phyloP scores from a whole-genome alignment of 495 filamentous ascomycete genomes.

The Penicillium riverlandense region DNA sequence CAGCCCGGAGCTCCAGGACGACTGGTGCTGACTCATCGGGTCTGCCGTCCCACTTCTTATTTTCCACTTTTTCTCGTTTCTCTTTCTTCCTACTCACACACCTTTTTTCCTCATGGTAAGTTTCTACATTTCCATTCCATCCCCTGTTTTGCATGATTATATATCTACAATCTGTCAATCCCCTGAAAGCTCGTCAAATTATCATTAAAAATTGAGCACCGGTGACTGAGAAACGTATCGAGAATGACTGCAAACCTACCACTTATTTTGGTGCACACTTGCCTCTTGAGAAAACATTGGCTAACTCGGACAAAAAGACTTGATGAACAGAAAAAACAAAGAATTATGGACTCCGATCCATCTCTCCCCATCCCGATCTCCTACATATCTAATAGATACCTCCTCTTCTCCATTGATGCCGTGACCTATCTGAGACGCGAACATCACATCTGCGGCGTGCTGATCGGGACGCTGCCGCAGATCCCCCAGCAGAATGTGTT shows the following conservation, averaged over 20 bases:
- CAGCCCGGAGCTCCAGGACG: too few relatives aligned
- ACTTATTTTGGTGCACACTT: constrained; percentile 1
- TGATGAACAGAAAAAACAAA: too few relatives aligned
- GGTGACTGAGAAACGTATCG: constrained; percentile 47
- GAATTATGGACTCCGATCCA: constrained; percentile 29
- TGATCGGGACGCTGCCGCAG: constrained; percentile 84
- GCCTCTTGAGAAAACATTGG: not conserved
- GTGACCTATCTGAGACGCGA: constrained; percentile 73
- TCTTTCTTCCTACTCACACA: constrained; percentile 6
- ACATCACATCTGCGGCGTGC: constrained; percentile 80
- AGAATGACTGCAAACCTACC: constrained; percentile 25
- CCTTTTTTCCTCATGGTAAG: constrained; percentile 29
- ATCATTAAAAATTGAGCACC: constrained; percentile 35
- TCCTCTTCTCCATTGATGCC: constrained; percentile 79
- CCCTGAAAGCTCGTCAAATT: constrained; percentile 57
- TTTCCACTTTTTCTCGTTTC: constrained; percentile 15
- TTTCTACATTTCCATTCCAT: not conserved
- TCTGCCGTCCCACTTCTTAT: not conserved
- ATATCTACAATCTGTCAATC: constrained; percentile 83
- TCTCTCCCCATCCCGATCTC: constrained; percentile 71
- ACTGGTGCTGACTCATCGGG: too few relatives aligned
- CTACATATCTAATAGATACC: constrained; percentile 70
- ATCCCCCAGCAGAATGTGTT: constrained; percentile 93
- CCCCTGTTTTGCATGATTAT: constrained; percentile 57
- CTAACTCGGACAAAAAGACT: too few relatives aligned